Evolutionary conservation across 1,284 basidiomycete species (phyloP).

Genomic region (Athelia psychrophila): DNA sequence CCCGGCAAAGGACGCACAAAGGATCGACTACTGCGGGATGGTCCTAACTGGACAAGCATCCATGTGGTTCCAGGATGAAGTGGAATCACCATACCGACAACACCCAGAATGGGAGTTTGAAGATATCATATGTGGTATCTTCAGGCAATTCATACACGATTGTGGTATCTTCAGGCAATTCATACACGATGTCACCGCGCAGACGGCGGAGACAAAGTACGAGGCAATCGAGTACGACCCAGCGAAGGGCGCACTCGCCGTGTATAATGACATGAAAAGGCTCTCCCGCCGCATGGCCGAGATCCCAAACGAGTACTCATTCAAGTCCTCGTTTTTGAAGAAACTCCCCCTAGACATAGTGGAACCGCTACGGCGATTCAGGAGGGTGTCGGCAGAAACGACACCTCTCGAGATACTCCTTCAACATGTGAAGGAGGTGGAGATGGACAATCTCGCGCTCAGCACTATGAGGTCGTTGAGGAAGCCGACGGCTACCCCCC

Average conservation of each 20-base stretch:
- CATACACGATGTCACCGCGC: conserved; percentile 11
- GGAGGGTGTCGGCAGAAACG: neutral
- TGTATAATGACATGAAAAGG: conserved; percentile 9
- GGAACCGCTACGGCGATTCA: neutral
- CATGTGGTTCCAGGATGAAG: conserved; percentile 11
- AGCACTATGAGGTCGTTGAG: too few species aligned
- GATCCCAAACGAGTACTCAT: conserved; percentile 7
- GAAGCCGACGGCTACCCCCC: too few species aligned
- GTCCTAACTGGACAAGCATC: conserved; percentile 5
- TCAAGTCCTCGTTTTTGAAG: conserved; percentile 3
- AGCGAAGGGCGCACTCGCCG: conserved; percentile 7
- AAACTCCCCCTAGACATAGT: conserved; percentile 1
- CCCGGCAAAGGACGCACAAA: neutral
- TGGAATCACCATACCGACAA: conserved; percentile 5
- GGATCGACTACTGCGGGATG: neutral
- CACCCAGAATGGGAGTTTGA: conserved; percentile 11
- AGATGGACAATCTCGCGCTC: too few species aligned
- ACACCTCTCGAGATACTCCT: conserved; percentile 1
- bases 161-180: too few species aligned
- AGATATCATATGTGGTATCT: neutral
- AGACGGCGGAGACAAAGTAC: conserved; percentile 11
- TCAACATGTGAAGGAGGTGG: neutral
- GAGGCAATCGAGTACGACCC: conserved; percentile 2
- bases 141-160: conserved; percentile 2
- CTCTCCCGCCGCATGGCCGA: conserved; percentile 6